A percentile compares a stretch with the other conserved stretches of the same genome.
phyloP scores from a whole-genome alignment of 495 filamentous ascomycete species.

The Aspergillus egyptiacus region DNA sequence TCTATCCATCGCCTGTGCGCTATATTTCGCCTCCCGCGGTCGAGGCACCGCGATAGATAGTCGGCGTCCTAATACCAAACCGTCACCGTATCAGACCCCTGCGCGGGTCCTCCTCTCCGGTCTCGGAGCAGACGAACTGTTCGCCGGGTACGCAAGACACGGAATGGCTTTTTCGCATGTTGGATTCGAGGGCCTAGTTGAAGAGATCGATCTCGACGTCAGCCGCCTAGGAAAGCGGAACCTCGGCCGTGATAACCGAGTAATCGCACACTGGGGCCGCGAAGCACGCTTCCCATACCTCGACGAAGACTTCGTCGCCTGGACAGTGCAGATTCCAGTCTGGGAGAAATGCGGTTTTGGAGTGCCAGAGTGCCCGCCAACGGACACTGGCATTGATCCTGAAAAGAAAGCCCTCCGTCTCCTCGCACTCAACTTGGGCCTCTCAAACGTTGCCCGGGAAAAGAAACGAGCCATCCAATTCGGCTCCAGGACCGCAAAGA shows the following conservation, averaged over 20 bases:
- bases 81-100: constrained; percentile 53
- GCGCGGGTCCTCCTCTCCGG: constrained; percentile 86
- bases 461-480: constrained; percentile 96
- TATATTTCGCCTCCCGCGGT: constrained; percentile 90
- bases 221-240: constrained; percentile 84
- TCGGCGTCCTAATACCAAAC: constrained; percentile 1
- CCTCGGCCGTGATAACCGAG: constrained; percentile 86
- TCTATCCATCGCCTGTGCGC: constrained; percentile 84
- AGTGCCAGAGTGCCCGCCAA: constrained; percentile 1
- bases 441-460: constrained; percentile 64
- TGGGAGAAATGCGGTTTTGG: constrained; percentile 85
- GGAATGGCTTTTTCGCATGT: constrained; percentile 61
- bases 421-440: constrained; percentile 66
- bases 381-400: constrained; percentile 49
- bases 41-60: constrained; percentile 41
- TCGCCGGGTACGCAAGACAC: constrained; percentile 88
- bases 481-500: constrained; percentile 78
- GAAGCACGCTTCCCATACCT: constrained; percentile 91
- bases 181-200: constrained; percentile 64
- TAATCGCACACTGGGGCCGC: constrained; percentile 82
- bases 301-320: constrained; percentile 77
- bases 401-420: constrained; percentile 79
- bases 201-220: constrained; percentile 84
- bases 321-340: constrained; percentile 66
- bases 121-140: constrained; percentile 92